A percentile compares a stretch with the other conserved stretches of the same genome.
Conservation (phyloP, 1,284 basidiomycete genomes). For the Inonotus hispidus region DNA sequence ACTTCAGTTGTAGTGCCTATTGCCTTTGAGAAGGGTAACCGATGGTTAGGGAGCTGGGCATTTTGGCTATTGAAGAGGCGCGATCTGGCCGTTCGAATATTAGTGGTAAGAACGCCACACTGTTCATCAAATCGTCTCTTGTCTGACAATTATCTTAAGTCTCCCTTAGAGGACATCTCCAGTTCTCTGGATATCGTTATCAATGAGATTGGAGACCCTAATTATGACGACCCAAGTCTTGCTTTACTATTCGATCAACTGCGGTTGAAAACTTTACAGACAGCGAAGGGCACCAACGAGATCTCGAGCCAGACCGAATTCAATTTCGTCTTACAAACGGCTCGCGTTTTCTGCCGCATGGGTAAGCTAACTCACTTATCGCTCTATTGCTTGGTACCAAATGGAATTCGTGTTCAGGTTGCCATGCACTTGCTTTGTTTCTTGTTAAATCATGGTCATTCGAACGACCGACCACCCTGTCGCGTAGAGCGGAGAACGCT, state of each 20-base stretch:
- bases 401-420: conserved; percentile 52
- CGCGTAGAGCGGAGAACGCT: conserved; percentile 24
- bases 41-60: conserved; percentile 97
- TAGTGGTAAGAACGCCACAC: conserved; percentile 52
- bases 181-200: conserved; percentile 47
- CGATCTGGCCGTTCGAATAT: conserved; percentile 80
- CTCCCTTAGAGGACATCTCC: conserved; percentile 70
- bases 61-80: conserved; percentile 86
- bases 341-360: conserved; percentile 88
- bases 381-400: not conserved
- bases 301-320: conserved; percentile 85
- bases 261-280: conserved; percentile 84
- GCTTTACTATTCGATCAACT: conserved; percentile 88
- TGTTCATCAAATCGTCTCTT: not conserved
- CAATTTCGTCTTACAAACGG: conserved; percentile 90
- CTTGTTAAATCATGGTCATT: conserved; percentile 89
- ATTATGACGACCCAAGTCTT: conserved; percentile 89
- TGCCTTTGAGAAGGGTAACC: conserved; percentile 82
- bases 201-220: conserved; percentile 71
- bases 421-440: conserved; percentile 82
- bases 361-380: conserved; percentile 45
- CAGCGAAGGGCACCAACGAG: conserved; percentile 85
- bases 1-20: conserved; percentile 73
- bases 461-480: conserved; percentile 56
- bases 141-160: conserved; percentile 38